Base-by-base conservation (phyloP, 108 stramenopile genomes). In the Pseudonitzschia pungens region DNA sequence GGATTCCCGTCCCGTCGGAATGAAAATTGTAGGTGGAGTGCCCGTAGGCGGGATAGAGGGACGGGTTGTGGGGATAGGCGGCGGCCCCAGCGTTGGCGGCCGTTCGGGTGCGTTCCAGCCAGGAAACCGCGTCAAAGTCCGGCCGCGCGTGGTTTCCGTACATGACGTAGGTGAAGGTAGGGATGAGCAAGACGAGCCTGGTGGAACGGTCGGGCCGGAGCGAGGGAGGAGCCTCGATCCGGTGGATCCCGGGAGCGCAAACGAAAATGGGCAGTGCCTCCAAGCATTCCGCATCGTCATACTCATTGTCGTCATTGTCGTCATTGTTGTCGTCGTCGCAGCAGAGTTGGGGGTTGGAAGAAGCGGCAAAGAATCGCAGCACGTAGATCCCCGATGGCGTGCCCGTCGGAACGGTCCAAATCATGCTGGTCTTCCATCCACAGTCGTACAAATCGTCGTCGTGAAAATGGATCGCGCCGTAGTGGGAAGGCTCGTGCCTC, bases 161-260 rank as follows among this genome's bases (percentile, higher is more conserved):
- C 48, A 78, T 68, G 57, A 74, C 48, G 53, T 78, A 78, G 18
- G 77, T 78, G 48, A 78, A 78, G 48, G 77, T 78, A 32, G 77
- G 68, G 41, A 74, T 62, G 32, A 78, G 53, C 22, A 78, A 14
- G 44, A 56, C 56, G 24, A 72, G 36, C n/a, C 31, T 52, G 22
- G 28, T 57, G 32, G 2, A 18, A 14, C 45, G 45, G n/a, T n/a
- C n/a, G 16, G 45, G 45, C 45, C 40, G 36, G 11, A 20, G 27
- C 31, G 33, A 15, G 60, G 60, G 32, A 12, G 32, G 60, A 10
- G 54, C 9, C 26, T 22, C 54, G 54, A 21, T 48, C 42, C 42
- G 42, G 42, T 11, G 9, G 42, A 18, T 31, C 60, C 28, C 45
- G 41, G 51, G 72, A 26, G 62, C 40, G 26, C 68, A 44, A 44